These are phyloP conservation scores for Russula sp. DNA, from an alignment of 768 basidiomycete genomes.

Conservation along the genomic window DNA sequence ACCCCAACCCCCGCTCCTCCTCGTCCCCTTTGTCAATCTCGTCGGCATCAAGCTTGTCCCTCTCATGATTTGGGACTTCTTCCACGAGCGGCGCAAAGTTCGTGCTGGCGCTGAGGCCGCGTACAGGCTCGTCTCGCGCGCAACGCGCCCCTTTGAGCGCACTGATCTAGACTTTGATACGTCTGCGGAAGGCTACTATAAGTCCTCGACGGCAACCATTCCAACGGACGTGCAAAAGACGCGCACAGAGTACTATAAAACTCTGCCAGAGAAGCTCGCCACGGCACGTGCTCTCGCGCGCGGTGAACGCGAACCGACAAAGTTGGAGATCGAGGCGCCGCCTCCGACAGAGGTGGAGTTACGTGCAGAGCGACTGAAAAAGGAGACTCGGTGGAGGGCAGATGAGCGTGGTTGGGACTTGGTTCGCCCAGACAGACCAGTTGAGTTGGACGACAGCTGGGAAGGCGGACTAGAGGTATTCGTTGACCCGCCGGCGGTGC, in stretches of 20 bases:
- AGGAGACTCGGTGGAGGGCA: constrained; percentile 79
- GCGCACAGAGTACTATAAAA: constrained; percentile 69
- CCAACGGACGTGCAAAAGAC: constrained; percentile 56
- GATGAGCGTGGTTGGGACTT: constrained; percentile 78
- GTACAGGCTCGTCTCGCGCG: constrained; percentile 57
- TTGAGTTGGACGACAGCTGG: constrained; percentile 76
- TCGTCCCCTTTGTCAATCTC: constrained; percentile 66
- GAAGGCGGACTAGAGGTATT: constrained; percentile 54
- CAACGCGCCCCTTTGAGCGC: constrained; percentile 51
- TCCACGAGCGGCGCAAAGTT: constrained; percentile 83
- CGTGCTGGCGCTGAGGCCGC: constrained; percentile 74
- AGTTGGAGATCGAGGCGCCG: constrained; percentile 69
- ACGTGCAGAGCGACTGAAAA: constrained; percentile 78
- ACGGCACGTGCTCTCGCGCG: constrained; percentile 69
- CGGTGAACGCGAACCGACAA: constrained; percentile 75
- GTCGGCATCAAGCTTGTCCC: constrained; percentile 83
- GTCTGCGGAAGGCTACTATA: constrained; percentile 60
- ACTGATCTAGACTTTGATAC: constrained; percentile 69
- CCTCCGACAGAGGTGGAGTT: constrained; percentile 87
- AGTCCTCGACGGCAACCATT: constrained; percentile 47
- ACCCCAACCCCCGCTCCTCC: constrained; percentile 68
- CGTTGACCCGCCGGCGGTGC: constrained; percentile 31
- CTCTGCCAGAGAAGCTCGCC: constrained; percentile 56
- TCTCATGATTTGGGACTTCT: constrained; percentile 86
- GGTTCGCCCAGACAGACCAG: constrained; percentile 51